Evolutionary conservation across 805 yeast genomes (phyloP).

Genomic region (Maudiozyma bulderi): DNA sequence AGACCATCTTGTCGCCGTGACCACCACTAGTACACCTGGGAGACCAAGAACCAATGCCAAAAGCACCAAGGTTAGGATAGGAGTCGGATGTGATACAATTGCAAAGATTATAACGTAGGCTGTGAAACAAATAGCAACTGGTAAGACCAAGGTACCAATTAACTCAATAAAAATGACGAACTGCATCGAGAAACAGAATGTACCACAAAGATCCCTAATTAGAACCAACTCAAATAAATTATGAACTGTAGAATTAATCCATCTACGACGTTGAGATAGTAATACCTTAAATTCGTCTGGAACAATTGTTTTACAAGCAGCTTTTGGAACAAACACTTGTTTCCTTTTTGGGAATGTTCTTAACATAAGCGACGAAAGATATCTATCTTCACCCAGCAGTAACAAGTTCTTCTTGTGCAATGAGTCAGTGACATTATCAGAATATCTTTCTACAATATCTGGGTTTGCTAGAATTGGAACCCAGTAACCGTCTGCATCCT

Average conservation of each 20-base stretch:
- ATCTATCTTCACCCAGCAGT: conserved; percentile 85
- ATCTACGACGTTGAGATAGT: conserved; percentile 87
- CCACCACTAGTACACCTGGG: conserved; percentile 71
- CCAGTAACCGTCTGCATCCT: conserved; percentile 73
- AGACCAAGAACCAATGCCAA: conserved; percentile 74
- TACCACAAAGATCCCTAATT: conserved; percentile 84
- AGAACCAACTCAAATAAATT: conserved; percentile 79
- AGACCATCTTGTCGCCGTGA: conserved; percentile 66
- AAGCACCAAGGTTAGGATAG: conserved; percentile 63
- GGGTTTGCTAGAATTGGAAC: conserved; percentile 90
- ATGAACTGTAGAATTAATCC: conserved; percentile 94
- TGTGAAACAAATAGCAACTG: conserved; percentile 79
- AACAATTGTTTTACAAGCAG: conserved; percentile 86
- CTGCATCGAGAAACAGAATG: conserved; percentile 92
- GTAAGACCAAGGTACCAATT: conserved; percentile 79
- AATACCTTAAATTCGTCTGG: conserved; percentile 73
- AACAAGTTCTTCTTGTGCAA: conserved; percentile 79
- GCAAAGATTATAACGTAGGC: conserved; percentile 67
- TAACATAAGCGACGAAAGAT: conserved; percentile 74
- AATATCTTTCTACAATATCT: conserved; percentile 83
- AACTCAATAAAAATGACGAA: conserved; percentile 77
- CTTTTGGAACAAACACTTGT: conserved; percentile 79
- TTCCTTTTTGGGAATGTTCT: conserved; percentile 83
- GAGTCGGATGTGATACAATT: conserved; percentile 64
- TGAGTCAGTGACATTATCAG: conserved; percentile 76